Evolutionary conservation across 768 basidiomycete genomes (phyloP), one percentile per base, ranked within the genome.

Genomic region (Boletus huronensis): DNA sequence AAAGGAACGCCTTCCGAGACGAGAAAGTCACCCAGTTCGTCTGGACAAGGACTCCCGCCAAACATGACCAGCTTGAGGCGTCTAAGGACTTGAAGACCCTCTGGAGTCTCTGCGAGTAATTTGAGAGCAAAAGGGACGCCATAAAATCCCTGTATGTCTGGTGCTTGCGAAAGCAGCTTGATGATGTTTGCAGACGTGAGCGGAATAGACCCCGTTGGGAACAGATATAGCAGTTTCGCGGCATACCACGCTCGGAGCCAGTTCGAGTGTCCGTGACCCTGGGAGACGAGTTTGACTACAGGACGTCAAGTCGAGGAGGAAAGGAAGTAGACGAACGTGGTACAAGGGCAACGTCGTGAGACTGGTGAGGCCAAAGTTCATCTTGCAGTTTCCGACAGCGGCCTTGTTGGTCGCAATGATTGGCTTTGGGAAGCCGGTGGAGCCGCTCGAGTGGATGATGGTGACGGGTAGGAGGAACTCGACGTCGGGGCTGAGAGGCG

Each of bases 21-120:
- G 14, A 83, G 72, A 36, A 76, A 70, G 51, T 81, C 76, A 1
- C 83, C 82, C 1, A 83, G 66, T 42, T 82, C 80, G 39, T 80
- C 74, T 44, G 83, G 80, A 41, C 82, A 73, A 5, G 83, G 70
- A 13, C 78, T 77, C 1, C 82, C 82, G 26, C 77, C 79, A 55
- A 75, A 82, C 23, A 71, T 73, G 28, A 82, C 79, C n/a, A 78
- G 60, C 41, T 81, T 75, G 59, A 82, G 79, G 14, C 64, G 61
- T 19, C 63, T 68, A 6, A 84, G 70, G 13, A 71, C 64, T 3
- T 68, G 54, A 9, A 77, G 64, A 23, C 81, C 82, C 55, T 78
- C 77, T 7, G 70, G 63, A 0, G 75, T 74, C 66, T 83, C 83
- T 0, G 70, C 75, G 1, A 84, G 69, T 1, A 83, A 65, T 62